Evolutionary conservation across 78 protist species (phyloP), one percentile per base, ranked within the genome.

Genomic region (Isochrysis galbana): DNA sequence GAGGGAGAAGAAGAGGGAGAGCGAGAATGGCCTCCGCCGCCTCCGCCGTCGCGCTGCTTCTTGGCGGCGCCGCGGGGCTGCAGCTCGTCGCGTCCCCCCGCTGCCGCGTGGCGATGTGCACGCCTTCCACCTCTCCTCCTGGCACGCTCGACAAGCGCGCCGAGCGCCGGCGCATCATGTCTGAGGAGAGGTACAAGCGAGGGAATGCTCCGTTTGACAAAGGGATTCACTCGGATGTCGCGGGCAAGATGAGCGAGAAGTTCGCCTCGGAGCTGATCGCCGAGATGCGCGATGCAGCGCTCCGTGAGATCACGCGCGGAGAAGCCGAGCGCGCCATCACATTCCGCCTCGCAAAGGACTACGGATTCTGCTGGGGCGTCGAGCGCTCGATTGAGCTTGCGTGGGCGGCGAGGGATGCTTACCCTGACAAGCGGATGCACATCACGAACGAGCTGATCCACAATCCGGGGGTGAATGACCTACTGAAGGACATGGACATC

Each of bases 301-400:
- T 5, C 29, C 48, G 61, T 14, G 26, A 44, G 69, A 0, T 34
- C 0, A 10, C 0, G 26, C 11, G 2, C 19, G 70, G 89, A 10
- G 88, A 80, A 23, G 89, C 72, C 36, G 4, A 23, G 45, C 44
- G 21, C 42, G 82, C 36, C 26, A 19, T 91, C 39, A 42, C 54
- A 0, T 38, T 91, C 84, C 19, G 5, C 69, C 93, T 91, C 83
- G 93, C 93, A 7, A 45, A 91, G 90, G 46, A 74, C 25, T 91
- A 55, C 34, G 93, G 94, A 34, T 93, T 89, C 89, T 93, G 94
- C 90, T 93, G 94, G 94, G 94, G 94, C 17, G 94, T 93, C 17
- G 94, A 93, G 47, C 94, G 94, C 41, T 86, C 92, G 14, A 91
- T 93, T 25, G 92, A 90, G n/a, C 78, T 93, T 17, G 94, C 94